Percentiles rank a stretch among this genome's conserved stretches.
Evolutionary conservation across 2,329 filamentous ascomycete species (phyloP).

Genomic region (Aspergillus awamori): DNA sequence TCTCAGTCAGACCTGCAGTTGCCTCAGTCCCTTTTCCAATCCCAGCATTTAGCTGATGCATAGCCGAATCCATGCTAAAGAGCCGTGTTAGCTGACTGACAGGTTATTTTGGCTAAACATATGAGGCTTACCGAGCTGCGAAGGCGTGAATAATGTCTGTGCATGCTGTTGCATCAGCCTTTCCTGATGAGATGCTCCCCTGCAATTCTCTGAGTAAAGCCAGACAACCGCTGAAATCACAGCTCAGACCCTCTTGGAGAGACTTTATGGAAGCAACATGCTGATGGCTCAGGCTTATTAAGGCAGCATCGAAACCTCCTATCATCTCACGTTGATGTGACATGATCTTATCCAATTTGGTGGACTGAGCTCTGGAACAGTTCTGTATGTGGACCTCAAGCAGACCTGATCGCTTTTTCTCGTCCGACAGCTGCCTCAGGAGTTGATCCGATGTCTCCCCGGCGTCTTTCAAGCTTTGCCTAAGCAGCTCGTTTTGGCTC

Average conservation of each 20-base stretch:
- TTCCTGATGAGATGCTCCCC: constrained; percentile 20
- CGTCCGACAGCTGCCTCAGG: constrained; percentile 29
- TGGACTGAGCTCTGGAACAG: constrained; percentile 26
- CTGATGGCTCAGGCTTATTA: constrained; percentile 19
- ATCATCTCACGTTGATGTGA: constrained; percentile 29
- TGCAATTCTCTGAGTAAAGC: constrained; percentile 20
- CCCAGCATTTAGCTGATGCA: constrained; percentile 19
- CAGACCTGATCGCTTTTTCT: constrained; percentile 31
- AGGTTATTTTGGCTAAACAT: too few species aligned
- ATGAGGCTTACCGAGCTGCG: constrained; percentile 27
- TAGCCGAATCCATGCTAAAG: constrained; percentile 28
- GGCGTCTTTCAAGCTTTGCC: constrained; percentile 28
- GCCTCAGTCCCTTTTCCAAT: constrained; percentile 20
- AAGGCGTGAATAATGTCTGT: constrained; percentile 21
- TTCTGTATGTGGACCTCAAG: constrained; percentile 40
- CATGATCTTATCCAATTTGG: constrained; percentile 25
- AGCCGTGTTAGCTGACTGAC: not conserved
- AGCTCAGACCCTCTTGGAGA: constrained; percentile 19
- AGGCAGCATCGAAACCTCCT: constrained; percentile 22
- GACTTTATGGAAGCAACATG: constrained; percentile 18
- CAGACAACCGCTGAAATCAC: constrained; percentile 21
- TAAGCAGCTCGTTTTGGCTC: constrained; percentile 24
- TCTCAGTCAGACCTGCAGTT: constrained; percentile 17
- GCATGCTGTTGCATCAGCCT: constrained; percentile 23
- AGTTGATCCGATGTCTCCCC: constrained; percentile 23